Evolutionary conservation across 2,329 filamentous ascomycete species (phyloP), one percentile per base, ranked within the genome.

Genomic region (Epichloe glyceriae): DNA sequence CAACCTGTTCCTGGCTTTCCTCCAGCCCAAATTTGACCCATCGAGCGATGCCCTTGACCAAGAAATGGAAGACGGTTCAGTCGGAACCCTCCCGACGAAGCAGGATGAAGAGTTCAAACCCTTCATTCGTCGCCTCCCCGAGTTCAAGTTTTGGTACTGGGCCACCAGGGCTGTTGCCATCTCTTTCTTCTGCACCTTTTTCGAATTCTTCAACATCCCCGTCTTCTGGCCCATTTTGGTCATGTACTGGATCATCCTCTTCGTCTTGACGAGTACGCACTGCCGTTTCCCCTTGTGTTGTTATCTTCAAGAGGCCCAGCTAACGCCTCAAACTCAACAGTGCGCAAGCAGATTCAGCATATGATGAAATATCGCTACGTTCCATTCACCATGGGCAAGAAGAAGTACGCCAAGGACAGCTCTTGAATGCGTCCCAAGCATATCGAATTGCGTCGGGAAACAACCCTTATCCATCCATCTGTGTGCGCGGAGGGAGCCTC

Each of bases 281-380:
- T 20, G 15, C 20, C 8, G 3, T 6, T 35, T n/a, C 19, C 8
- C 38, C 34, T 40, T 49, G 49, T 33, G 17, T 40, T 39, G 15
- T 26, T 10, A 20, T 19, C 46, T 42, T 4, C 40, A 34, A 47
- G 35, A 50, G 19, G 22, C n/a, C 8, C 7, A 34, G 30, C 20
- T 52, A 5, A 47, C 55, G 53, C 7, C 37, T 30, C 30, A 30
- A 30, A 30, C 8, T 22, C 42, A n/a, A 20, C 60, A 95, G 89
- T 98, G 93, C 83, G 93, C 70, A 88, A 93, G 76, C 93, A 98
- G 73, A 98, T 98, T 61, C 93, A 98, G 74, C 93, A 97, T 73
- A 98, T 98, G 93, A 91, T 98, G 79, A 98, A 97, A 76, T 98
- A 97, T 75, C 88, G 91, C 72, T 98, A 95, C 66, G 89, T 95